These are phyloP conservation scores for Phytophthora boehmeriae DNA, from an alignment of 352 stramenopile species.

Conservation along the genomic window DNA sequence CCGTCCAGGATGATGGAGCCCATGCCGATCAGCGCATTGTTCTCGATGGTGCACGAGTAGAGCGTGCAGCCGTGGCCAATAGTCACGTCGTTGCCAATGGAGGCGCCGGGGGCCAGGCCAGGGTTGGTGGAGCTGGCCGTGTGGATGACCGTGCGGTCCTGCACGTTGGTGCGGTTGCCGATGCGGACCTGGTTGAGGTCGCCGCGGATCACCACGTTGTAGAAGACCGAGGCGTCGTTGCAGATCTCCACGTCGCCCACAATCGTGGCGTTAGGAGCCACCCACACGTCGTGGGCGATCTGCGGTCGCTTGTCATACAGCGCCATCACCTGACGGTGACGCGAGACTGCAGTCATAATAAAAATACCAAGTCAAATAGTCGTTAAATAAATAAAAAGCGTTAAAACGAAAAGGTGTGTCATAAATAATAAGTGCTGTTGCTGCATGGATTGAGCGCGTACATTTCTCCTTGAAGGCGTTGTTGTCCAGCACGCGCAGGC, in stretches of 20 bases:
- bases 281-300: constrained; percentile 92
- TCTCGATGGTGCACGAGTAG: constrained; percentile 96
- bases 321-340: constrained; percentile 93
- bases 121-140: constrained; percentile 85
- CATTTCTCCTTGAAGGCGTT: constrained; percentile 92
- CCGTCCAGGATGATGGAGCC: constrained; percentile 94
- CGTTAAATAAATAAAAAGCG: background rate
- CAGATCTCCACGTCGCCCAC: constrained; percentile 96
- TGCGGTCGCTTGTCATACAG: constrained; percentile 92
- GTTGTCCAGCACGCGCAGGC: constrained; percentile 87
- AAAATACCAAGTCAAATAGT: no score
- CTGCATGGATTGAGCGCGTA: constrained; percentile 37
- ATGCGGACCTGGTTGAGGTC: constrained; percentile 94
- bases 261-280: constrained; percentile 97
- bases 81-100: constrained; percentile 96
- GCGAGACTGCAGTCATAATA: constrained; percentile 87
- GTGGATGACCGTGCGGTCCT: constrained; percentile 96
- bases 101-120: constrained; percentile 81
- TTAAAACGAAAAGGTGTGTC: background rate
- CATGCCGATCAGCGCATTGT: constrained; percentile 97
- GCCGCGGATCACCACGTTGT: constrained; percentile 96
- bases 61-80: constrained; percentile 95
- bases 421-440: background rate
- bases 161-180: constrained; percentile 96
- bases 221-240: constrained; percentile 95